Conservation (phyloP, 2,329 filamentous ascomycete species). For the Colletotrichum sp. region DNA sequence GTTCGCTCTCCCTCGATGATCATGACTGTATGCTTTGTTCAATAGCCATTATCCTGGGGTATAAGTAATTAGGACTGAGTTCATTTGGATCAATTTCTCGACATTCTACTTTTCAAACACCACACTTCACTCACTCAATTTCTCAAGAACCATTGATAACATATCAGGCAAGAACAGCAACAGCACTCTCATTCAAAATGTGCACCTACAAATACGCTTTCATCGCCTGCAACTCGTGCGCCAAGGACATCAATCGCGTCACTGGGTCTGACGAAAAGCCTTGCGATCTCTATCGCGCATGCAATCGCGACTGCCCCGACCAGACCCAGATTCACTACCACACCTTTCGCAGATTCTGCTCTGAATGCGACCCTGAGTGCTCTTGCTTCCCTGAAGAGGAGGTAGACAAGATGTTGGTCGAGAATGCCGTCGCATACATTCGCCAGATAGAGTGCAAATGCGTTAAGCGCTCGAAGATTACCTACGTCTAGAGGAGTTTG, state of each 20-base stretch:
- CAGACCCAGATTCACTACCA: not conserved
- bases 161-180: too few species aligned
- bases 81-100: not conserved
- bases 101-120: not conserved
- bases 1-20: not conserved
- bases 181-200: not conserved
- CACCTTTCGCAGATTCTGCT: not conserved
- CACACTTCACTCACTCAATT: not conserved
- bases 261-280: not conserved
- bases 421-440: not conserved
- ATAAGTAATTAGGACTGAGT: accelerated
- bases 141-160: not conserved
- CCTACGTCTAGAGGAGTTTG: not conserved
- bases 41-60: not conserved
- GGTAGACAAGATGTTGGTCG: not conserved
- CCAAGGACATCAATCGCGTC: not conserved
- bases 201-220: not conserved
- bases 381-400: not conserved
- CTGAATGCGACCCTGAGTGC: not conserved
- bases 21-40: not conserved
- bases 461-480: not conserved
- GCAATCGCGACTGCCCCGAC: not conserved
- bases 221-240: not conserved
- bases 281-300: not conserved
- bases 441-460: not conserved